Percentiles rank a stretch among this genome's conserved stretches.
phyloP scores from a whole-genome alignment of 31 red algal genomes.

The Odonthalia washingtoniensis region DNA sequence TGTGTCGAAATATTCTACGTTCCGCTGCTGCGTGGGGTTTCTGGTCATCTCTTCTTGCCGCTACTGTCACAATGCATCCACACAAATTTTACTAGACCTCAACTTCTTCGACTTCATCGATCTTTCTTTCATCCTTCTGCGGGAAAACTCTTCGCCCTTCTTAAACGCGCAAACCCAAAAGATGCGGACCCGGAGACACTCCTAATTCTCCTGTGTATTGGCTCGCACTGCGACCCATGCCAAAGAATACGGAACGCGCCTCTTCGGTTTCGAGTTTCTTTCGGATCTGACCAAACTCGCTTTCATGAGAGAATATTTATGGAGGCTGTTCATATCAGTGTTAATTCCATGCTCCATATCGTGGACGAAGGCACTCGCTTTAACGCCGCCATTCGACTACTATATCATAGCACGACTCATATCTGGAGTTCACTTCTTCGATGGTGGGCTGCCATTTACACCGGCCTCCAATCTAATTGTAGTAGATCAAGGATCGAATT shows the following conservation, averaged over 20 bases:
- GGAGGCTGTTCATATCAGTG: constrained; percentile 19
- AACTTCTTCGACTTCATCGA: constrained; percentile 4
- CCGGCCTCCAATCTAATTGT: constrained; percentile 39
- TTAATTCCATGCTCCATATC: constrained; percentile 31
- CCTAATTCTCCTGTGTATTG: neutral
- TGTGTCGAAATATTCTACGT: too few species aligned
- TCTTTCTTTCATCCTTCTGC: constrained; percentile 29
- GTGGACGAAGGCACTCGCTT: constrained; percentile 44
- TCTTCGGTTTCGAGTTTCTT: constrained; percentile 20
- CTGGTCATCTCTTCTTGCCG: too few species aligned
- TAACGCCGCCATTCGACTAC: constrained; percentile 9
- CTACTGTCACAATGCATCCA: too few species aligned
- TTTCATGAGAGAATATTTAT: constrained; percentile 34
- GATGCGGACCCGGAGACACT: constrained; percentile 18
- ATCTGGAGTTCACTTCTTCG: constrained; percentile 8
- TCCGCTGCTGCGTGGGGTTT: too few species aligned
- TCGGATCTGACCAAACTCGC: constrained; percentile 23
- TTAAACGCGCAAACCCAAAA: constrained; percentile 4
- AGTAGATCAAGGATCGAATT: constrained; percentile 35
- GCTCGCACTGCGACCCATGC: constrained; percentile 21
- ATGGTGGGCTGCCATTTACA: constrained; percentile 42
- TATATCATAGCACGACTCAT: neutral
- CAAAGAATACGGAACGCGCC: constrained; percentile 34
- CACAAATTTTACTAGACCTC: too few species aligned
- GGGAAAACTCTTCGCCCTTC: constrained; percentile 43